A percentile compares a stretch with the other conserved stretches of the same genome.
Conservation (phyloP, 495 filamentous ascomycete species). For the Parachaetomium inaequale region DNA sequence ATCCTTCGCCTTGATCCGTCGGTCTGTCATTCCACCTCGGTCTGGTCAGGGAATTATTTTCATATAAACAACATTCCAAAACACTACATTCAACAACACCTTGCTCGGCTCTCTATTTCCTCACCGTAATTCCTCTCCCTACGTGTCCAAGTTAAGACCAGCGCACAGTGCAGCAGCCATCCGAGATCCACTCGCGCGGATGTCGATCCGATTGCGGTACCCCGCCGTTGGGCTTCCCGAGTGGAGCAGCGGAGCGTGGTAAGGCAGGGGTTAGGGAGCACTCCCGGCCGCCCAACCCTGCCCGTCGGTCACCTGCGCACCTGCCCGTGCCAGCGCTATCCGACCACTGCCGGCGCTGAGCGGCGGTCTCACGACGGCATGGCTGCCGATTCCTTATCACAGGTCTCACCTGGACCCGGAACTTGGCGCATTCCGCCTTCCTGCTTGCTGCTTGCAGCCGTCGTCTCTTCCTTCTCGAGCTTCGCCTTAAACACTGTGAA, state of each 20-base stretch:
- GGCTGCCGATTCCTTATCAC: conserved; percentile 20
- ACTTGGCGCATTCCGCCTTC: conserved; percentile 16
- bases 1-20: background rate
- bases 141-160: background rate
- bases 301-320: conserved; percentile 31
- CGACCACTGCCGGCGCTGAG: conserved; percentile 22
- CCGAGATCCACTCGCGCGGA: conserved; percentile 20
- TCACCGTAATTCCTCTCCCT: background rate
- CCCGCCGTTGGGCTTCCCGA: conserved; percentile 21
- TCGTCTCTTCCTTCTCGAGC: background rate
- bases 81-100: background rate
- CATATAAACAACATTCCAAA: too few species aligned
- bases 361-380: too few species aligned
- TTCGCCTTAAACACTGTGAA: background rate
- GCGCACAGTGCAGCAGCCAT: conserved; percentile 7
- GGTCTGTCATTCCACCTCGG: background rate
- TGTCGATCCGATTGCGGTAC: conserved; percentile 29
- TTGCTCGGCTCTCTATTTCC: background rate
- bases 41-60: too few species aligned
- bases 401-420: conserved; percentile 21
- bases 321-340: conserved; percentile 12
- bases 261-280: conserved; percentile 7
- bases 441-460: background rate
- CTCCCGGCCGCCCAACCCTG: conserved; percentile 17
- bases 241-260: conserved; percentile 16